Conservation (phyloP, 257 asterid genomes). For the Przewalskia tangutica region DNA sequence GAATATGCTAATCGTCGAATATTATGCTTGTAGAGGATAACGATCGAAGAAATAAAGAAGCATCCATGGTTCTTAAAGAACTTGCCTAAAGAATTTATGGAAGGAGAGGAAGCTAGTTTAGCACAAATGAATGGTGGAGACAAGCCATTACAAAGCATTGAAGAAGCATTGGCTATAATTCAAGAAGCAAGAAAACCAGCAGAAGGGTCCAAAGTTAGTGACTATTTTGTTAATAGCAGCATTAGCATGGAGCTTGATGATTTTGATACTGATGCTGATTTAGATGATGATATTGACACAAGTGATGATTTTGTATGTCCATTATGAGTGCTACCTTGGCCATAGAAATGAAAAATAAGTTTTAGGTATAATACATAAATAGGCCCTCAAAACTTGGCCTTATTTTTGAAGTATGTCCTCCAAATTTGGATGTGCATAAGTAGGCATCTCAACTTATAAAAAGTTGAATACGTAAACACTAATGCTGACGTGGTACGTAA, state of each 20-base stretch:
- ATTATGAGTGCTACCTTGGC: background rate
- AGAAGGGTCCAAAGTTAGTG: background rate
- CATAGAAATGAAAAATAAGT: background rate
- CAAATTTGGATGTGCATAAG: too few species aligned
- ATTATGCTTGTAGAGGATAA: background rate
- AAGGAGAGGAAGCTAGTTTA: conserved; percentile 4
- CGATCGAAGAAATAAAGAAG: conserved; percentile 2
- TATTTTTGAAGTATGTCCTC: too few species aligned
- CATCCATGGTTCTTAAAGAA: conserved; percentile 3
- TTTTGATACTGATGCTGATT: conserved; percentile 6
- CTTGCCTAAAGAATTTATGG: conserved; percentile 4
- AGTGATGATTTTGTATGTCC: conserved; percentile 5
- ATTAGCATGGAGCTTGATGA: conserved; percentile 3
- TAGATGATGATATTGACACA: conserved; percentile 6
- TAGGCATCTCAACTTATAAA: too few species aligned
- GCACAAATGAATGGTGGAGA: background rate
- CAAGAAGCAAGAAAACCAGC: conserved; percentile 6
- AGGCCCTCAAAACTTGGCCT: too few species aligned
- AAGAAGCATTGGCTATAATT: conserved; percentile 8
- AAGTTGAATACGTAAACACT: too few species aligned
- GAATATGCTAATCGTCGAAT: background rate
- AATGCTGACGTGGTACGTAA: too few species aligned
- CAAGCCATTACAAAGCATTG: background rate
- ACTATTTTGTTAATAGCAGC: background rate
- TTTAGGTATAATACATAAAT: too few species aligned